Evolutionary conservation across 768 basidiomycete species (phyloP), one percentile per base, ranked within the genome.

Genomic region (Auricularia heimuer): DNA sequence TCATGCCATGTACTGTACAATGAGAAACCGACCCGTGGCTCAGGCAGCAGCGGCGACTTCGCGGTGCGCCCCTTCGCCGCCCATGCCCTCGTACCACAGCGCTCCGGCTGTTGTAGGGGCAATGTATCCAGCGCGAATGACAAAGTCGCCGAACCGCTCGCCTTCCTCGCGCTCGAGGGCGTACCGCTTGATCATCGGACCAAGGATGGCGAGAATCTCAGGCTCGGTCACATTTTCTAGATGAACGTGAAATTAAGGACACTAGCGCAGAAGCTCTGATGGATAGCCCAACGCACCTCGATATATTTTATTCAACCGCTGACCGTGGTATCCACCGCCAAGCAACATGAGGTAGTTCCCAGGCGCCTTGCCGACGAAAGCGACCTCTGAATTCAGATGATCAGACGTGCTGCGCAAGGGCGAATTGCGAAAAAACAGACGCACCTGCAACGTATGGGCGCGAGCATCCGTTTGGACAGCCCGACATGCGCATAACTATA

Each of bases 401-500:
- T 39, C 45, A 54, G 63, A 62, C 8, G 62, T 63, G 54, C 29
- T 64, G 29, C 4, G 63, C 47, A 56, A 35, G 35, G 62, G 21
- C n/a, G 45, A 56, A 62, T 60, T 18, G 44, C 42, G 37, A 44
- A 33, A 29, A 29, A 51, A 16, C 21, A 33, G 42, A 71, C 85
- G 10, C 54, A 87, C 90, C 90, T 61, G 92, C 96, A 56, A 95
- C 79, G 75, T 96, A 98, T 44, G 94, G 96, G 65, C 95, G 83
- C 2, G 95, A 92, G 73, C 94, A 94, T 44, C 92, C 93, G 70
- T 94, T 94, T 2, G 92, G 92, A 69, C 95, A 98, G 62, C 96
- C 96, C 16, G 95, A 98, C 95, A 98, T 98, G 63, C 96, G 85
- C 96, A 99, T 98, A 66, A 98, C 86, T 68, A 98, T 96, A 2